Evolutionary conservation across 2,329 filamentous ascomycete genomes (phyloP), one percentile per base, ranked within the genome.

Genomic region (Talaromyces sp.): DNA sequence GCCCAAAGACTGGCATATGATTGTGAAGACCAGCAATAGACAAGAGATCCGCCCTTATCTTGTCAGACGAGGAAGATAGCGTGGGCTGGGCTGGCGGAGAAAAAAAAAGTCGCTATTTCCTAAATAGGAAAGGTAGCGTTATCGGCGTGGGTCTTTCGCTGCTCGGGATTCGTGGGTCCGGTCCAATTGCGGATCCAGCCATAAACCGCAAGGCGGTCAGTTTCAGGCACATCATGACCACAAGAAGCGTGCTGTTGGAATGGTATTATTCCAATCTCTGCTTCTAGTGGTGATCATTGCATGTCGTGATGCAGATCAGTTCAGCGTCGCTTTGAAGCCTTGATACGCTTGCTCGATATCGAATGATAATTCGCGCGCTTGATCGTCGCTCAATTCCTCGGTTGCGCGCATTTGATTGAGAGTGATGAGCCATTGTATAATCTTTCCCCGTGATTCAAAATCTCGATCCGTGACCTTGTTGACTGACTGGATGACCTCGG

Each of bases 331-430:
- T 78, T 97, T 96, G 78, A 98, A 98, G 1, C 94, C 94, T 72
- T 94, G 89, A 75, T 98, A 98, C 47, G 94, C 94, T 73, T 92
- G 89, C 75, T 97, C 92, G 74, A 98, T 96, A 76, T 98, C 94
- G 77, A 97, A 88, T 70, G 95, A 91, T 70, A 98, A 81, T 77
- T 99, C 93, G 65, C 94, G 84, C 5, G 91, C 91, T 79, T 97
- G 92, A 65, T 94, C 89, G 72, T 96, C 91, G 71, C 86, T 89
- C 70, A 99, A 79, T 76, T 97, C 93, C 73, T 98, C 93, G 1
- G 92, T 93, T 8, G 93, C 95, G 74, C 92, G 92, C 95, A 99
- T 98, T 80, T 97, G 93, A 76, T 99, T 99, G 69, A 99, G 83
- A 6, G 92, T 91, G 72, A 99, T 99, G 70, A 99, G 84, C 95